A percentile compares a stretch with the other conserved stretches of the same genome.
Evolutionary conservation across 2,329 filamentous ascomycete genomes (phyloP).

Genomic region (Pseudocercospora fijiensis): DNA sequence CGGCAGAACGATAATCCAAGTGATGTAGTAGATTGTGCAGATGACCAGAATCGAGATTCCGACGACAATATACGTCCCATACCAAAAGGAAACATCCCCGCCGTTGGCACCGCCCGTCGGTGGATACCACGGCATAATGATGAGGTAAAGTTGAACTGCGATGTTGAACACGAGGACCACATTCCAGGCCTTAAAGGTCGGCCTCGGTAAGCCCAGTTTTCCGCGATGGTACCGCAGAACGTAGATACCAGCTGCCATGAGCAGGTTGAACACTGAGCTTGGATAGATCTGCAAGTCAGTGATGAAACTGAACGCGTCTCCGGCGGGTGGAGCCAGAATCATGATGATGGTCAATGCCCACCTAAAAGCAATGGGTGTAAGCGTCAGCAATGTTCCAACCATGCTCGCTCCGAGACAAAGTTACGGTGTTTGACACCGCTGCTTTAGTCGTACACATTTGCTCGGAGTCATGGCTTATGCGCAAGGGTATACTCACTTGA

Average conservation of each 20-base stretch:
- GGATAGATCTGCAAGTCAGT: conserved; percentile 58
- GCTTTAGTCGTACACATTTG: too few relatives aligned
- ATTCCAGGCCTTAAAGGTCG: conserved; percentile 62
- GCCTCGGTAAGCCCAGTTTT: conserved; percentile 48
- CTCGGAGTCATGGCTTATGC: too few relatives aligned
- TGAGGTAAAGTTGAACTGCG: conserved; percentile 59
- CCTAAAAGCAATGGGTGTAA: too few relatives aligned
- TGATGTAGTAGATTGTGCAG: conserved; percentile 58
- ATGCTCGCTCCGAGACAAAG: too few relatives aligned
- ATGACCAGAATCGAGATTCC: conserved; percentile 64
- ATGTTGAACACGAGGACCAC: conserved; percentile 59
- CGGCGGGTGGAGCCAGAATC: conserved; percentile 60
- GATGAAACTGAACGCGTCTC: conserved; percentile 63
- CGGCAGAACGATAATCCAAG: conserved; percentile 60
- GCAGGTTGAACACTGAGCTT: conserved; percentile 56
- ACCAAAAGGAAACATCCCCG: conserved; percentile 71
- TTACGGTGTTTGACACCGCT: too few relatives aligned
- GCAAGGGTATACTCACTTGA: too few relatives aligned
- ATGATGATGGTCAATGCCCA: conserved; percentile 58
- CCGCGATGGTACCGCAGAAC: conserved; percentile 57
- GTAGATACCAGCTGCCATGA: conserved; percentile 58
- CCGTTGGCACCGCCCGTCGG: conserved; percentile 59
- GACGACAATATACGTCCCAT: conserved; percentile 65
- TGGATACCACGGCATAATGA: conserved; percentile 72
- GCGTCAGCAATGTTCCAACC: too few relatives aligned